A percentile compares a stretch with the other conserved stretches of the same genome.
These are phyloP conservation scores for Mycena kentingensis DNA, from an alignment of 768 basidiomycete species.

Conservation along the genomic window DNA sequence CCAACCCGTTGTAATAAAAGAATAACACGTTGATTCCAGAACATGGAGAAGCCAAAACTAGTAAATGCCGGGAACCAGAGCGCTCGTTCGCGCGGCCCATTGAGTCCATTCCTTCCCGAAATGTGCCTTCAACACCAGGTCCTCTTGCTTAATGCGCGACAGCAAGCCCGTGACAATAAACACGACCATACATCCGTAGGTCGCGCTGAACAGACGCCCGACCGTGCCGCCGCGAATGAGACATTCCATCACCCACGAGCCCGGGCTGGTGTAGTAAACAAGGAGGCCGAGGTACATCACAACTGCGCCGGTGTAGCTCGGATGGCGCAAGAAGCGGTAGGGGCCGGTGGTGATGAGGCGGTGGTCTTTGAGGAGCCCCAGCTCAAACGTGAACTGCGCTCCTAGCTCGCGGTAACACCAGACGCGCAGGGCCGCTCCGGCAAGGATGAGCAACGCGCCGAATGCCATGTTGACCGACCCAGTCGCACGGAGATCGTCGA, in stretches of 20 bases:
- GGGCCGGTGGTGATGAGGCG: constrained; percentile 32
- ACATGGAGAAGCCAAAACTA: constrained; percentile 13
- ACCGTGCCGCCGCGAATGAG: constrained; percentile 32
- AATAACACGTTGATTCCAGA: neutral
- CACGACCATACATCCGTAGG: constrained; percentile 14
- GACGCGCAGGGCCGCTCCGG: constrained; percentile 13
- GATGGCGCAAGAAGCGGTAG: constrained; percentile 37
- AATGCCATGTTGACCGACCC: constrained; percentile 8
- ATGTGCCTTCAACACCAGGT: constrained; percentile 29
- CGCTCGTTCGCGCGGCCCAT: constrained; percentile 30
- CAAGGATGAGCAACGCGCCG: constrained; percentile 7
- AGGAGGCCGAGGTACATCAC: constrained; percentile 33
- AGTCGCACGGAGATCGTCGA: too few species aligned
- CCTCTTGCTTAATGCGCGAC: constrained; percentile 32
- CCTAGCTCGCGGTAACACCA: constrained; percentile 18
- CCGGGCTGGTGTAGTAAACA: constrained; percentile 31
- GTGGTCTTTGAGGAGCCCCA: constrained; percentile 18
- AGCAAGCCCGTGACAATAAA: constrained; percentile 19
- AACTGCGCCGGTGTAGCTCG: constrained; percentile 32
- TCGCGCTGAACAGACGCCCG: constrained; percentile 20
- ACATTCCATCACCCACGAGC: constrained; percentile 34
- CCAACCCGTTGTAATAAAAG: constrained; percentile 61
- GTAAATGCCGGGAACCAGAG: constrained; percentile 35
- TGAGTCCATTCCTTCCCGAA: constrained; percentile 38
- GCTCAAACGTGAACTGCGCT: constrained; percentile 18